Evolutionary conservation across 768 basidiomycete genomes (phyloP), one percentile per base, ranked within the genome.

Genomic region (Galerina marginata): DNA sequence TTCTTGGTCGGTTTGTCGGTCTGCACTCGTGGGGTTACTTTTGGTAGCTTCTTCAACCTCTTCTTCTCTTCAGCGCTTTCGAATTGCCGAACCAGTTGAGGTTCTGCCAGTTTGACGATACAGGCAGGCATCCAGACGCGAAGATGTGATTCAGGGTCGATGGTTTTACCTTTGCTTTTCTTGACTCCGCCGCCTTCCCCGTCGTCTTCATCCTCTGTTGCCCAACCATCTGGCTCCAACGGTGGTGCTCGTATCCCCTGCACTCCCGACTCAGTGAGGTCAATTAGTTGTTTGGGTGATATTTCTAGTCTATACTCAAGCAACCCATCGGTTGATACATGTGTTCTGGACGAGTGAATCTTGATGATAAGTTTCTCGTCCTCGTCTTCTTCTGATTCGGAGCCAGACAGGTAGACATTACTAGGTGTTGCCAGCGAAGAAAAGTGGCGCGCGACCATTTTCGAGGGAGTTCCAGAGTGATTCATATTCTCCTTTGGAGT

Each of bases 101-200:
- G 90, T 59, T 87, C 89, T 2, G 84, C 92, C 36, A 86, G 72
- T 11, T 78, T 74, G 10, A 95, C 83, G 81, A 96, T 89, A 54
- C 82, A 87, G 23, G 90, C 92, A 0, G 94, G 91, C 74, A 95
- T 83, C 94, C 94, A 96, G 11, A 94, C 70, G 12, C 89, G 81
- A 49, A 88, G 71, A 57, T 84, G 83, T 49, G 77, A 81, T n/a
- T 77, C 74, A 0, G 88, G 88, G 62, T 86, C 81, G 2, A 80
- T 75, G 3, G 83, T 73, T 25, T 73, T 42, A 43, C 77, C 78
- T 60, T 74, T 74, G 6, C 61, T 64, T 49, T 74, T 74, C 65
- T 75, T 78, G 9, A 63, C 68, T 16, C 78, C 80, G 1, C 74
- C 79, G 0, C 79, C 82, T 7, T 79, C 85, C 29, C 29, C 29